Evolutionary conservation across 192 early-diverging fungal species (phyloP).

Genomic region (Backusella psychrophila): DNA sequence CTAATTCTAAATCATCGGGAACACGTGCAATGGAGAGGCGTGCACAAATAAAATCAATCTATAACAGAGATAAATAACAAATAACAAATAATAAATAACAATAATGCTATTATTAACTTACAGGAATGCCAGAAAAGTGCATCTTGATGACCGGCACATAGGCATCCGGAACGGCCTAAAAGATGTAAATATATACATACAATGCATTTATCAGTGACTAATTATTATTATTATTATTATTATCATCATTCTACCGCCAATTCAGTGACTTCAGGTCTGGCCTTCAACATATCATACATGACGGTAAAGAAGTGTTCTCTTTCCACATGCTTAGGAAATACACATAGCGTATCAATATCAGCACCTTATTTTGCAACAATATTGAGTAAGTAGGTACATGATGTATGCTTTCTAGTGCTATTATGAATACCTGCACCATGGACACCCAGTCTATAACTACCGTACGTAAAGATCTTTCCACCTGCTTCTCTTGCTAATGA

Average conservation of each 20-base stretch:
- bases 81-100: too few relatives aligned
- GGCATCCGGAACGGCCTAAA: constrained; percentile 76
- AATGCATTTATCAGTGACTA: not conserved
- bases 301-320: constrained; percentile 91
- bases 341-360: constrained; percentile 99
- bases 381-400: not conserved
- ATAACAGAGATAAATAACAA: not conserved
- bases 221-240: too few relatives aligned
- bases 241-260: constrained; percentile 52
- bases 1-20: constrained; percentile 81
- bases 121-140: constrained; percentile 86
- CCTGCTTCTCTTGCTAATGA: constrained; percentile 81
- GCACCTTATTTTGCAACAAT: constrained; percentile 49
- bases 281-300: constrained; percentile 85
- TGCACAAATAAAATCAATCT: constrained; percentile 96
- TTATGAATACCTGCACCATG: constrained; percentile 73
- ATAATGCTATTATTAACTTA: constrained; percentile 34
- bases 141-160: constrained; percentile 97
- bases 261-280: constrained; percentile 82
- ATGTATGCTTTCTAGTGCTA: not conserved
- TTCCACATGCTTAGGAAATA: constrained; percentile 85
- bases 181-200: not conserved
- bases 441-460: constrained; percentile 93
- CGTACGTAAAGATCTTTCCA: constrained; percentile 98
- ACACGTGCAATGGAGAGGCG: constrained; percentile 70